These are phyloP conservation scores for Phytophthora fragariaefolia DNA, from an alignment of 352 stramenopile genomes.

Conservation along the genomic window DNA sequence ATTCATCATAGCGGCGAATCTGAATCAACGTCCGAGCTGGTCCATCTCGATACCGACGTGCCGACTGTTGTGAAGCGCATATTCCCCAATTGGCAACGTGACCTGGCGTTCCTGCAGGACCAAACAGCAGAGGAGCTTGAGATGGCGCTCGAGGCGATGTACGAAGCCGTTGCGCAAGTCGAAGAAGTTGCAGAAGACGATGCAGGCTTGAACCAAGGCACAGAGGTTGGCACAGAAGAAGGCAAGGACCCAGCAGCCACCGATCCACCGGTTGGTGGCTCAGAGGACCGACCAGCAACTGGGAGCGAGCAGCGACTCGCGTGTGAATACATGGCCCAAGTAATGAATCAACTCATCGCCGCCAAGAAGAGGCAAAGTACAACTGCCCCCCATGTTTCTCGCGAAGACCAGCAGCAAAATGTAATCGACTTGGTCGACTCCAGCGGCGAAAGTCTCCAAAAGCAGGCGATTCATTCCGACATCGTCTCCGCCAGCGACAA, in stretches of 20 bases:
- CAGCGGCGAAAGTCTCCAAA: conserved; percentile 1
- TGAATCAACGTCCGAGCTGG: not conserved
- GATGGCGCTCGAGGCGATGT: conserved; percentile 31
- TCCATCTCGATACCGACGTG: conserved; percentile 9
- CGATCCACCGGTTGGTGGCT: not conserved
- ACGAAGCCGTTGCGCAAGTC: conserved; percentile 10
- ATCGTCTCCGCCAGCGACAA: not conserved
- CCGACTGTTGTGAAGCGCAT: conserved; percentile 53
- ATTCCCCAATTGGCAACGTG: conserved; percentile 53
- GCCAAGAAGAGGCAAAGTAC: conserved; percentile 20
- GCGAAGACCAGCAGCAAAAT: conserved; percentile 2
- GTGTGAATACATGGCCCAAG: conserved; percentile 35
- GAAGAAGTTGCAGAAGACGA: not conserved
- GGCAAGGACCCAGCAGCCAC: not conserved
- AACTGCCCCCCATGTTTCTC: not conserved
- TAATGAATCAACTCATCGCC: conserved; percentile 32
- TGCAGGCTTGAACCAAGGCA: not conserved
- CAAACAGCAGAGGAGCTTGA: conserved; percentile 42
- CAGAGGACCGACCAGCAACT: not conserved
- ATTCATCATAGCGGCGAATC: not conserved
- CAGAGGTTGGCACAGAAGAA: not conserved
- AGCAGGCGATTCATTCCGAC: not conserved
- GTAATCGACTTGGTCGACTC: conserved; percentile 8
- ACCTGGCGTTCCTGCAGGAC: conserved; percentile 50
- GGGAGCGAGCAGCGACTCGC: conserved; percentile 30